Conservation (phyloP, 2,329 filamentous ascomycete genomes). For the Exophiala calicioides region DNA sequence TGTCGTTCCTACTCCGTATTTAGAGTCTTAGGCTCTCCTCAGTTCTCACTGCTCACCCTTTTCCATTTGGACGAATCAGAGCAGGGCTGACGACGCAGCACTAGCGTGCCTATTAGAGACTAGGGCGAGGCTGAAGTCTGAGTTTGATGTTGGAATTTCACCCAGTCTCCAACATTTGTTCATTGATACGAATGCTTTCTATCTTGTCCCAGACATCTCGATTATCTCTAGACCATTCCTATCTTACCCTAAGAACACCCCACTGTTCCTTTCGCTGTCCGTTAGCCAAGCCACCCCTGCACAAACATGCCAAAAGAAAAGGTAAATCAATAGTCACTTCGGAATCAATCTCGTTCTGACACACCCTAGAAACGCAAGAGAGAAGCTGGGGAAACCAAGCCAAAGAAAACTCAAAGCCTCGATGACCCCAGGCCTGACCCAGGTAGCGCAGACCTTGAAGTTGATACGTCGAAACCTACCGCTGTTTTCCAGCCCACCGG, state of each 20-base stretch:
- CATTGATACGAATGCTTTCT: not conserved
- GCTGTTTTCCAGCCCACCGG: constrained; percentile 66
- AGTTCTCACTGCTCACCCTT: no score
- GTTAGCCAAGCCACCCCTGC: not conserved
- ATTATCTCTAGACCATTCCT: no score
- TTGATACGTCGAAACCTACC: constrained; percentile 66
- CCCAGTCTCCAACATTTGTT: not conserved
- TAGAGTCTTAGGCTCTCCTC: not conserved
- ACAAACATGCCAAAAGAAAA: constrained; percentile 18
- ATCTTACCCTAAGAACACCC: no score
- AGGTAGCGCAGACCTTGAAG: constrained; percentile 25
- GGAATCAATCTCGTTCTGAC: not conserved
- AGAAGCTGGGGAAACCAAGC: constrained; percentile 10
- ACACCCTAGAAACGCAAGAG: constrained; percentile 17
- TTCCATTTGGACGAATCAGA: no score
- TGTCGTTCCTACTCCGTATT: not conserved
- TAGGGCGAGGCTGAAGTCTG: no score
- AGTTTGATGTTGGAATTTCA: no score
- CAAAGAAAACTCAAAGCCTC: constrained; percentile 4
- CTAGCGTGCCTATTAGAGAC: no score
- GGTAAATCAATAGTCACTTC: constrained; percentile 3
- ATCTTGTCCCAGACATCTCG: no score
- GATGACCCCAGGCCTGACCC: not conserved
- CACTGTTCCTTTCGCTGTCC: not conserved
- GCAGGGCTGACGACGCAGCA: no score